Percentiles rank a stretch among this genome's conserved stretches.
phyloP scores from a whole-genome alignment of 441 rosid species.

The Euphorbia celastroides region DNA sequence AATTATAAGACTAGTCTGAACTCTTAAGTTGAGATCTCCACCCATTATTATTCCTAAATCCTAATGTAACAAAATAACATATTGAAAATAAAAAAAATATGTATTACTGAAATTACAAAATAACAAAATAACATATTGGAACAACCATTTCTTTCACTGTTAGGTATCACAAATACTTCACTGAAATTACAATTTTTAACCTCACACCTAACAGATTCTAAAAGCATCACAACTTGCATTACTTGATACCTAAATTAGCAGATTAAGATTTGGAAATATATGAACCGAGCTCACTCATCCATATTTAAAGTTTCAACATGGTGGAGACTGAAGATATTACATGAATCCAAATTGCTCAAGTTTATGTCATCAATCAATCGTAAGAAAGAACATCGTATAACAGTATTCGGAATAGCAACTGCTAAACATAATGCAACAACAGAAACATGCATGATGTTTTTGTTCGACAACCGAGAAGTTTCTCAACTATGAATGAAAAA shows the following conservation, averaged over 20 bases:
- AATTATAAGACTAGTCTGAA: no score
- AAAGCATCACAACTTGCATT: neutral
- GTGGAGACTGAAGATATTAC: neutral
- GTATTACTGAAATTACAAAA: no score
- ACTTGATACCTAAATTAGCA: neutral
- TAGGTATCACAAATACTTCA: neutral
- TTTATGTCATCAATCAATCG: neutral
- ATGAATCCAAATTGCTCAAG: neutral
- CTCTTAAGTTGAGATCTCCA: no score
- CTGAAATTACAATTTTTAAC: neutral
- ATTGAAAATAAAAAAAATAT: no score
- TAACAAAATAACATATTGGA: no score
- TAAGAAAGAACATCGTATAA: no score
- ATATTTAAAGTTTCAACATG: neutral
- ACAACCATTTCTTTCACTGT: no score
- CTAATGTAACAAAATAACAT: no score
- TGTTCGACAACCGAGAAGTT: conserved; percentile 8
- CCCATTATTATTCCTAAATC: no score
- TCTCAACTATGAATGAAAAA: neutral
- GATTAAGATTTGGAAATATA: neutral
- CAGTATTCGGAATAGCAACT: neutral
- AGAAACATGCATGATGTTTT: conserved; percentile 6
- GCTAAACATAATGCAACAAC: neutral
- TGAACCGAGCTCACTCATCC: neutral
- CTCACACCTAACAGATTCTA: neutral